Percentiles rank a stretch among this genome's conserved stretches.
phyloP scores from a whole-genome alignment of 1,284 basidiomycete genomes.

The Tilletia setariae region DNA sequence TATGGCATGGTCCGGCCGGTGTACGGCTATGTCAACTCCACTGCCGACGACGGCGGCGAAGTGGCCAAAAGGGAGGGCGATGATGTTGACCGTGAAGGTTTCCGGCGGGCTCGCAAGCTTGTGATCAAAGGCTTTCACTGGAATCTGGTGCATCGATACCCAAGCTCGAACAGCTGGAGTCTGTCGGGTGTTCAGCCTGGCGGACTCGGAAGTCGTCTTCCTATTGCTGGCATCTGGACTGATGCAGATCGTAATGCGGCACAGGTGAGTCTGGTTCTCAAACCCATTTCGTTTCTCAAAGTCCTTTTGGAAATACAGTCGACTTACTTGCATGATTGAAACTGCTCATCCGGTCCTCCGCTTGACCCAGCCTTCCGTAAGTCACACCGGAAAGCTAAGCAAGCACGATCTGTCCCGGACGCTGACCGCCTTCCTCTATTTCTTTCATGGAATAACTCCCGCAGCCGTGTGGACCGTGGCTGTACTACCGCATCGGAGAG shows the following conservation, averaged over 20 bases:
- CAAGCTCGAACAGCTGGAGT: not conserved
- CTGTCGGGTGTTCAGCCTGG: slow-evolving; percentile 3
- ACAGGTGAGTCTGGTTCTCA: not conserved
- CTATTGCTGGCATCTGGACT: slow-evolving; percentile 3
- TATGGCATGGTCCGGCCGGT: slow-evolving; percentile 7
- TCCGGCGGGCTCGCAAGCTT: not conserved
- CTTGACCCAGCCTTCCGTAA: not conserved
- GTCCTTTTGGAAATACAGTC: no score
- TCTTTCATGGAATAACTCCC: no score
- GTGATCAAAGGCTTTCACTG: slow-evolving; percentile 10
- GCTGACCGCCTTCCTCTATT: not conserved
- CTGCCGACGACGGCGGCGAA: not conserved
- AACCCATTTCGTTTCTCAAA: no score
- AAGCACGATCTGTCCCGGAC: not conserved
- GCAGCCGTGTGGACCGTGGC: slow-evolving; percentile 3
- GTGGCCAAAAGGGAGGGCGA: not conserved
- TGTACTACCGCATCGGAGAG: slow-evolving; percentile 2
- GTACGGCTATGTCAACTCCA: not conserved
- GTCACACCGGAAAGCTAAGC: not conserved
- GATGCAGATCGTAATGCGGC: slow-evolving; percentile 2
- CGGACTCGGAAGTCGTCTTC: slow-evolving; percentile 1
- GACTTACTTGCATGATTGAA: no score
- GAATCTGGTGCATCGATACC: slow-evolving; percentile 1
- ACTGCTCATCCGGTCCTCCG: no score
- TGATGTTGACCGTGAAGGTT: not conserved